Evolutionary conservation across 306 rosid genomes (phyloP), one percentile per base, ranked within the genome.

Genomic region (Cucurbita moschata): DNA sequence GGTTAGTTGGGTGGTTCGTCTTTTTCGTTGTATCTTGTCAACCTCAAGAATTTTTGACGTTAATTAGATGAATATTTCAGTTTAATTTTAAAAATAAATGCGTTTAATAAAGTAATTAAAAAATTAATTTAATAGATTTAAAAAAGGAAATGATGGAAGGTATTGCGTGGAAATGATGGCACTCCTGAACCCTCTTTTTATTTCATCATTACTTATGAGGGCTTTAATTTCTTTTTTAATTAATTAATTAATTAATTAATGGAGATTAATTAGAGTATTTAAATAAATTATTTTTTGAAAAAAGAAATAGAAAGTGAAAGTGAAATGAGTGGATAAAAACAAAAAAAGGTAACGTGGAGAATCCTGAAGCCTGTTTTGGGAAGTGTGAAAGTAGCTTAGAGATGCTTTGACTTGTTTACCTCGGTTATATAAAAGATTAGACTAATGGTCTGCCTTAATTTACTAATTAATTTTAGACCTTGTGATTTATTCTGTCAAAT

Each of bases 361-460:
- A 68, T 46, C 56, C 23, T 30, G 72, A 43, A 66, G 72, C 18
- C 37, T 66, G n/a, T 66, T 66, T 66, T 42, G 72, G 72, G 57
- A 68, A 46, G 9, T 39, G 71, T 62, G 69, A 62, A 66, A 66
- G 72, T 43, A 21, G 54, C 35, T 42, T 43, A 6, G 54, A 10
- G 38, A 10, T 19, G 4, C 18, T 66, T 43, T 43, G 72, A 66
- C 72, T 66, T 19, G 5, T 46, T 46, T 21, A 8, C 42, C 15
- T 23, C 5, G 0, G 50, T 47, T 39, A 66, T 43, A 44, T 19
- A 6, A 66, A 42, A 13, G 4, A 19, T 42, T 66, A 43, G 10
- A 42, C 14, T 66, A 66, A 44, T 13, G 6, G 71, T 43, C 71
- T 43, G n/a, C 71, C 71, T 8, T 10, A 5, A 64, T 10, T 0